Conservation (phyloP, 306 rosid species). For the Corylus americana region DNA sequence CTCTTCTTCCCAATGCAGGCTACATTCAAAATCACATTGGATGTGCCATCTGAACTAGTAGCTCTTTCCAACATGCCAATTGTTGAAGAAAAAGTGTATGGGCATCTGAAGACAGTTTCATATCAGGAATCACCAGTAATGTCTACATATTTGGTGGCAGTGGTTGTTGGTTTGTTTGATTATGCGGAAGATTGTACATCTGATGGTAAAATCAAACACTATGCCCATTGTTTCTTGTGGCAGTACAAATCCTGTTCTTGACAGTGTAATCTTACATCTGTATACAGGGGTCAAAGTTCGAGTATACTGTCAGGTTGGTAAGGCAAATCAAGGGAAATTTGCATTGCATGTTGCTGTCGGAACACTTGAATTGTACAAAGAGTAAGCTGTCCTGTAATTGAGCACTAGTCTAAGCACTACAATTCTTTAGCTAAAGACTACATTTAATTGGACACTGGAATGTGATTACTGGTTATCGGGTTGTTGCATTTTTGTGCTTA, state of each 20-base stretch:
- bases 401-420: constrained; percentile 10
- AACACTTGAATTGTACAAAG: constrained; percentile 72
- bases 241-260: constrained; percentile 8
- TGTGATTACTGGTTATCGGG: neutral
- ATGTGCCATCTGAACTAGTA: constrained; percentile 68
- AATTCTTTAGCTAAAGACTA: constrained; percentile 7
- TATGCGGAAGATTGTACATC: constrained; percentile 83
- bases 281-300: constrained; percentile 80
- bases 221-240: constrained; percentile 8
- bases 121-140: constrained; percentile 81
- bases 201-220: constrained; percentile 58
- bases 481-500: neutral
- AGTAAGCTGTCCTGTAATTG: constrained; percentile 50
- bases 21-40: constrained; percentile 76
- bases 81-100: constrained; percentile 58
- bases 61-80: constrained; percentile 96
- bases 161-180: constrained; percentile 90
- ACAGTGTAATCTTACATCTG: constrained; percentile 20
- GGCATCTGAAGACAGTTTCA: constrained; percentile 63
- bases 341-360: constrained; percentile 80
- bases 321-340: constrained; percentile 82
- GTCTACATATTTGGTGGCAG: constrained; percentile 94
- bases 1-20: constrained; percentile 56
- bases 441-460: constrained; percentile 1
- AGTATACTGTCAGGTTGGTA: constrained; percentile 88